Evolutionary conservation across 371 early-diverging fungal species (phyloP).

Genomic region (Actinomucor elegans): DNA sequence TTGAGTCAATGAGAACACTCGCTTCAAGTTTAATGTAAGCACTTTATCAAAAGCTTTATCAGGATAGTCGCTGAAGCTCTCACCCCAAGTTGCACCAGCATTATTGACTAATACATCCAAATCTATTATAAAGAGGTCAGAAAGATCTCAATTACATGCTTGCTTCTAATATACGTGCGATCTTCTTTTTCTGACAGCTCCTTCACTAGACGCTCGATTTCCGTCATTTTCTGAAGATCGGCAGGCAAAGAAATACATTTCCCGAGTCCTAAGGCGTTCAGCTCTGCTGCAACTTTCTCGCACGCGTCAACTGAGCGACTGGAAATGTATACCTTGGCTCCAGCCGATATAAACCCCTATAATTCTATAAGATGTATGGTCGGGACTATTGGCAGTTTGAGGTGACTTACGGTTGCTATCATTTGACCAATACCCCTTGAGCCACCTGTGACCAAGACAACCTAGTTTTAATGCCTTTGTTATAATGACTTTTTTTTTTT

Average conservation of each 20-base stretch:
- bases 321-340: constrained; percentile 76
- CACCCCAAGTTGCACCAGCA: constrained; percentile 72
- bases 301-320: constrained; percentile 63
- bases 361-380: not conserved
- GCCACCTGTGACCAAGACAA: constrained; percentile 88
- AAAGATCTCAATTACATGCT: not conserved
- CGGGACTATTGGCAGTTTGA: too few relatives aligned
- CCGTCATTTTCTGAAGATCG: constrained; percentile 65
- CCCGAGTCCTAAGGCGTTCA: constrained; percentile 64
- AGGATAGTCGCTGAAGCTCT: constrained; percentile 55
- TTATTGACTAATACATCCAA: constrained; percentile 86
- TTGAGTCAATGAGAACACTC: constrained; percentile 78
- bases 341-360: constrained; percentile 70
- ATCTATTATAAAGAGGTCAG: constrained; percentile 35
- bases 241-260: constrained; percentile 72
- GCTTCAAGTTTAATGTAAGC: constrained; percentile 82
- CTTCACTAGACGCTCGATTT: constrained; percentile 56
- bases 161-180: constrained; percentile 16
- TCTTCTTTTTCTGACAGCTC: constrained; percentile 61
- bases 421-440: constrained; percentile 67
- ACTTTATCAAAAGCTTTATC: constrained; percentile 72
- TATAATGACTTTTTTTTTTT: not conserved
- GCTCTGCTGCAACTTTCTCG: constrained; percentile 56
- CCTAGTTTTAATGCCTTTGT: constrained; percentile 23
- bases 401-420: constrained; percentile 52